Evolutionary conservation across 73 alveolate genomes (phyloP).

Genomic region (Urostyla sp.): DNA sequence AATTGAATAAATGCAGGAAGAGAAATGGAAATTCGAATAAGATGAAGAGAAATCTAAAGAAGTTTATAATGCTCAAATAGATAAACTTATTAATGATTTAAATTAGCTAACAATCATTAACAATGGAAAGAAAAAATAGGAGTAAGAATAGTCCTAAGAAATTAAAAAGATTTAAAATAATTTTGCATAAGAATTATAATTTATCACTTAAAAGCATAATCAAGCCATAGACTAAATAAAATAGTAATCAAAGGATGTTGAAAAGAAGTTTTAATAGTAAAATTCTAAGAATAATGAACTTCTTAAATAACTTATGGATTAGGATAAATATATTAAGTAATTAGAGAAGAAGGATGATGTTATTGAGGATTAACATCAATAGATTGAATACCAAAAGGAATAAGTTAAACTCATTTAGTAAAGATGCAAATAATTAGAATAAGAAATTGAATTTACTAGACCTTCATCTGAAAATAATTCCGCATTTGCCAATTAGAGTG

Average conservation of each 20-base stretch:
- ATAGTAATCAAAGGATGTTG: not conserved
- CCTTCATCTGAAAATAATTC: not conserved
- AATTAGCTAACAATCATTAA: not conserved
- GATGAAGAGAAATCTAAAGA: not conserved
- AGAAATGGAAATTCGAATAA: not conserved
- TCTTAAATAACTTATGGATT: not conserved
- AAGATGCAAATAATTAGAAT: slow-evolving; percentile 35
- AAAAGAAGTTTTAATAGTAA: not conserved
- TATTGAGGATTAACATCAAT: not conserved
- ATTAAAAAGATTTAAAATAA: not conserved
- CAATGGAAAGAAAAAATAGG: not conserved
- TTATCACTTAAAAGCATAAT: no score
- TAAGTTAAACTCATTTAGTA: slow-evolving; percentile 3
- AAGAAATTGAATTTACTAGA: slow-evolving; percentile 18
- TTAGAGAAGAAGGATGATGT: not conserved
- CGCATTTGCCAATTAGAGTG: not conserved
- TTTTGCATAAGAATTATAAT: not conserved
- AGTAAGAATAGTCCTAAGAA: not conserved
- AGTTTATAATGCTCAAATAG: not conserved
- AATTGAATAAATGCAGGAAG: not conserved
- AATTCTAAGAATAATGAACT: not conserved
- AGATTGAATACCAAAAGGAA: not conserved
- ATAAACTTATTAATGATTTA: slow-evolving; percentile 5
- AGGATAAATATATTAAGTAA: not conserved
- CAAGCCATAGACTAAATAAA: no score